A percentile compares a stretch with the other conserved stretches of the same genome.
phyloP scores from a whole-genome alignment of 768 basidiomycete genomes.

The Dioszegia crocea region DNA sequence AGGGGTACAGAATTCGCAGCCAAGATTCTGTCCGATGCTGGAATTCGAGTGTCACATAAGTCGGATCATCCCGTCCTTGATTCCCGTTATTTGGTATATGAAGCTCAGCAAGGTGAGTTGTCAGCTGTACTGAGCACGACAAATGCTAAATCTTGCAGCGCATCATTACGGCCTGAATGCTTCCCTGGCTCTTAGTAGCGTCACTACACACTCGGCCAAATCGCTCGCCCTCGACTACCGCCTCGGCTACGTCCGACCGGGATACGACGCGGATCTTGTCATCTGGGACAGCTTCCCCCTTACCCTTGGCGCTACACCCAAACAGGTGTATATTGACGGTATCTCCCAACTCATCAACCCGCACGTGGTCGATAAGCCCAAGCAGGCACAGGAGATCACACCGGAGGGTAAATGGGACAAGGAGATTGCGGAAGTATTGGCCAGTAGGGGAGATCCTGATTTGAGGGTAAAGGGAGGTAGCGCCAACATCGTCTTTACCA shows the following conservation, averaged over 20 bases:
- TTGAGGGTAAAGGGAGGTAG: constrained; percentile 54
- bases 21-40: constrained; percentile 65
- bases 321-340: constrained; percentile 80
- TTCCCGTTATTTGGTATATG: constrained; percentile 71
- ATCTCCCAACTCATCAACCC: constrained; percentile 59
- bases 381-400: constrained; percentile 58
- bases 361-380: constrained; percentile 57
- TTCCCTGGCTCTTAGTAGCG: constrained; percentile 64
- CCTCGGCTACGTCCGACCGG: constrained; percentile 65
- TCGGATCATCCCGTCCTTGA: constrained; percentile 54
- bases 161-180: constrained; percentile 68
- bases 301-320: constrained; percentile 69
- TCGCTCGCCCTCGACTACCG: constrained; percentile 71
- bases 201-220: constrained; percentile 68
- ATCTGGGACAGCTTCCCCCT: constrained; percentile 65
- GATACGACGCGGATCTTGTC: constrained; percentile 73
- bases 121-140: too few species aligned
- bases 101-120: constrained; percentile 83
- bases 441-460: constrained; percentile 72
- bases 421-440: constrained; percentile 61
- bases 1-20: constrained; percentile 75
- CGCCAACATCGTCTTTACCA: constrained; percentile 60
- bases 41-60: constrained; percentile 70
- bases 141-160: too few species aligned
- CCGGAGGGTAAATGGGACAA: constrained; percentile 66